Conservation (phyloP, 768 basidiomycete species). For the Pulveroboletus ravenelii region DNA sequence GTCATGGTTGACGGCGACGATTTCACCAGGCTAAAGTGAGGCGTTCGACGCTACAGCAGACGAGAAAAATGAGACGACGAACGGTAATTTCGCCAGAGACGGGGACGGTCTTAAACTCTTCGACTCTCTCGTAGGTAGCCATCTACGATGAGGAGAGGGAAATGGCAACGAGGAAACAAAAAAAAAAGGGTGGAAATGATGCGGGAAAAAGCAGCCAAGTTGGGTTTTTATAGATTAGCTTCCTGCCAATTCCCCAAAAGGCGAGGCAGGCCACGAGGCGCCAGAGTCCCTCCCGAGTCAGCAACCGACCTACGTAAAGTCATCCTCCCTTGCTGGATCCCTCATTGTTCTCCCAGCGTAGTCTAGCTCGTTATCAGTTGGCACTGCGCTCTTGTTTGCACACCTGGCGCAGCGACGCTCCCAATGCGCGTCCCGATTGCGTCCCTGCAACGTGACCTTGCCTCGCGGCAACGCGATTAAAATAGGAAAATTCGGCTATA, state of each 20-base stretch:
- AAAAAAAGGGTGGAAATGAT: slow-evolving; percentile 24
- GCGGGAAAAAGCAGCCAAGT: slow-evolving; percentile 22
- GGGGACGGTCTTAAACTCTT: slow-evolving; percentile 25
- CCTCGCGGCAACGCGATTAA: slow-evolving; percentile 9
- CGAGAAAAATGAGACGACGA: slow-evolving; percentile 4
- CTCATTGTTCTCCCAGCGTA: slow-evolving; percentile 2
- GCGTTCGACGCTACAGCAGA: not conserved
- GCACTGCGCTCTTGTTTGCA: slow-evolving; percentile 3
- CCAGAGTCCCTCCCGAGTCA: too few species aligned
- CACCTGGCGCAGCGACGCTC: not conserved
- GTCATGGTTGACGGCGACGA: slow-evolving; percentile 71
- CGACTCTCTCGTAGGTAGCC: slow-evolving; percentile 34
- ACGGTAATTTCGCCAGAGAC: slow-evolving; percentile 36
- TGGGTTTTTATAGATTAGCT: slow-evolving; percentile 51
- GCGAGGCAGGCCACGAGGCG: slow-evolving; percentile 54
- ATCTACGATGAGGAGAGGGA: slow-evolving; percentile 29
- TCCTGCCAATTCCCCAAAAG: slow-evolving; percentile 30
- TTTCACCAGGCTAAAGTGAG: slow-evolving; percentile 61
- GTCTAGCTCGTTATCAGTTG: slow-evolving; percentile 1
- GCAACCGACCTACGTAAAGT: slow-evolving; percentile 14
- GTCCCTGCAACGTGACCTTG: slow-evolving; percentile 16
- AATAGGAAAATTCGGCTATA: slow-evolving; percentile 14
- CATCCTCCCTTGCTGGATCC: too few species aligned
- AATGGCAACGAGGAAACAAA: slow-evolving; percentile 23
- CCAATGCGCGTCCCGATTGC: slow-evolving; percentile 1